These are phyloP conservation scores for Sisymbrium altissimum DNA, from an alignment of 345 rosid genomes.

Conservation along the genomic window DNA sequence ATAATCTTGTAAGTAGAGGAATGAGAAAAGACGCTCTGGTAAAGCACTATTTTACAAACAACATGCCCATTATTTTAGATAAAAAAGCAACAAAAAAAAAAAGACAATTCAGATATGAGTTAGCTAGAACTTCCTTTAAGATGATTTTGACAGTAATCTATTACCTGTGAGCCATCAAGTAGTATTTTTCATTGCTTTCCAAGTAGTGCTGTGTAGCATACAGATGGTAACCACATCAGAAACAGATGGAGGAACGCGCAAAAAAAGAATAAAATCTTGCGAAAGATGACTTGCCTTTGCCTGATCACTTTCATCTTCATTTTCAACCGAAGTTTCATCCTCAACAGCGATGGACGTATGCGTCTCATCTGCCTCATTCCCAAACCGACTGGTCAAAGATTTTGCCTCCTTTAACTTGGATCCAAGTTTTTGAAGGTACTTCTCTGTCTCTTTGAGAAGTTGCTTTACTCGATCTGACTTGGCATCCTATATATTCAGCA, in stretches of 20 bases:
- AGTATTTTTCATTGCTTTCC: constrained; percentile 97
- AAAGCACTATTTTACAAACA: not conserved
- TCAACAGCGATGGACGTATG: constrained; percentile 41
- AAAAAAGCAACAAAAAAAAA: not conserved
- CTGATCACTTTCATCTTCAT: constrained; percentile 85
- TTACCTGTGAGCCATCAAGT: constrained; percentile 94
- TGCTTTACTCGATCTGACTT: constrained; percentile 93
- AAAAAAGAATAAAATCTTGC: not conserved
- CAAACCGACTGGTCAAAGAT: constrained; percentile 49
- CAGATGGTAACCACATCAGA: constrained; percentile 6
- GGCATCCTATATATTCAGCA: constrained; percentile 54
- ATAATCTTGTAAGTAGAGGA: not conserved
- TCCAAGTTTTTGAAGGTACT: constrained; percentile 87
- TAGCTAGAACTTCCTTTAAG: not conserved
- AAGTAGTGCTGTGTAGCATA: constrained; percentile 67
- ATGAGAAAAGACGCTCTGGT: not conserved
- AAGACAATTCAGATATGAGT: not conserved
- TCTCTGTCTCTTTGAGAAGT: constrained; percentile 86
- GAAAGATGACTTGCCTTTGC: constrained; percentile 62
- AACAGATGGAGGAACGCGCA: not conserved
- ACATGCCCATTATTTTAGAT: not conserved
- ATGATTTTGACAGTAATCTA: not conserved
- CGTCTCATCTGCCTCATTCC: constrained; percentile 60
- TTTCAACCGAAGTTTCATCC: constrained; percentile 58
- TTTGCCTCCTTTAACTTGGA: constrained; percentile 78